Evolutionary conservation across 306 rosid genomes (phyloP).

Genomic region (Astragalus membranaceus): DNA sequence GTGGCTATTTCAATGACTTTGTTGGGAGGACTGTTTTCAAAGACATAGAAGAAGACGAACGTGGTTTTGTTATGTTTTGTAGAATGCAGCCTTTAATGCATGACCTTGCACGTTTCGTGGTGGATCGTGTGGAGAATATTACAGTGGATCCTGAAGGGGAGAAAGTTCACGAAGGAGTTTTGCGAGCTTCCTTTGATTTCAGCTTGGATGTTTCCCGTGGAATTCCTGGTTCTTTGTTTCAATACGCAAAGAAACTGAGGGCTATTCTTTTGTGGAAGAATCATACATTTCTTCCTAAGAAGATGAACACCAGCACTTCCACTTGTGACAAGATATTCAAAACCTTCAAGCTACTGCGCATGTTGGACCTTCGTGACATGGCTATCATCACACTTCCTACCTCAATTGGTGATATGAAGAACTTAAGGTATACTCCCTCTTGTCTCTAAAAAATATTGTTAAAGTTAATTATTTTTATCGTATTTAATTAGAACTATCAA

Average conservation of each 20-base stretch:
- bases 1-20: neutral
- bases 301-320: neutral
- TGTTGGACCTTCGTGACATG: conserved; percentile 15
- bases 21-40: neutral
- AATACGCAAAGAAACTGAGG: neutral
- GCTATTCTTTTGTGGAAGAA: neutral
- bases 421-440: neutral
- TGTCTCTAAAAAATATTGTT: too few species aligned
- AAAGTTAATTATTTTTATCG: too few species aligned
- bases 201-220: neutral
- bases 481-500: too few species aligned
- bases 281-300: neutral
- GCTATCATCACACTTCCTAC: neutral
- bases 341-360: neutral
- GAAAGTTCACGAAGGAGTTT: neutral
- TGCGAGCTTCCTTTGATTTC: conserved; percentile 1
- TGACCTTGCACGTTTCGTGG: neutral
- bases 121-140: neutral
- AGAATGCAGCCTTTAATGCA: neutral
- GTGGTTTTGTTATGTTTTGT: neutral
- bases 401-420: neutral
- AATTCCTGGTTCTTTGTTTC: neutral
- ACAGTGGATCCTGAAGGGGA: neutral
- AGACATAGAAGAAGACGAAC: neutral
- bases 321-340: neutral